Base-by-base conservation (phyloP, 768 basidiomycete species). In the Melanogaster broomeanus region DNA sequence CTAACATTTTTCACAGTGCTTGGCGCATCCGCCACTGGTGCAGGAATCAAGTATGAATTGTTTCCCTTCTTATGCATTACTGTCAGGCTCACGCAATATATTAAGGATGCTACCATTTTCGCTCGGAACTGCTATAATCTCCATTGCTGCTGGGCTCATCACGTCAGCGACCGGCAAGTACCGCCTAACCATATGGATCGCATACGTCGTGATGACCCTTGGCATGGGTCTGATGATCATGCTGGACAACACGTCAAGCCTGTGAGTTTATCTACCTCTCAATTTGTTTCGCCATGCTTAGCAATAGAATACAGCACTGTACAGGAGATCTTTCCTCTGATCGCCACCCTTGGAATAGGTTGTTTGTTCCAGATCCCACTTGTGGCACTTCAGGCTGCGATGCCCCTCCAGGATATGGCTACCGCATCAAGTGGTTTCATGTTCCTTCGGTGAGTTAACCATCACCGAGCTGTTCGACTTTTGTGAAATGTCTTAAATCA, bases 401-500 rank as follows among this genome's bases (percentile, higher is more conserved):
- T 94, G 90, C 92, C 92, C 0, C 61, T 90, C 15, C 85, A 83
- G 59, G 89, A 93, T 56, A 90, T 93, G 89, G 89, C 90, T 3
- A 90, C 90, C 2, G 83, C 82, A 47, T 90, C 90, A 0, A 73
- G 79, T 1, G 82, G 83, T 0, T 87, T 86, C 61, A 79, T 80
- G 19, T 85, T 93, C 61, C 71, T 93, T 56, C 78, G 87, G 82
- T 84, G 62, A 27, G 69, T 50, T 16, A 4, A 25, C 31, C 16
- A 11, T 31, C 8, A 13, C 12, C n/a, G 40, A 9, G 5, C 7
- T 35, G 12, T 31, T 38, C 5, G 12, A 18, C 4, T 38, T 27
- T 39, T 2, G 31, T 42, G 50, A 47, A 16, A 55, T n/a, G 35
- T 27, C 41, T 31, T 30, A 52, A 31, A 37, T 37, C 38, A 56